These are phyloP conservation scores for Ceratocystiopsis sp. DNA, from an alignment of 2,329 filamentous ascomycete genomes.

Conservation along the genomic window DNA sequence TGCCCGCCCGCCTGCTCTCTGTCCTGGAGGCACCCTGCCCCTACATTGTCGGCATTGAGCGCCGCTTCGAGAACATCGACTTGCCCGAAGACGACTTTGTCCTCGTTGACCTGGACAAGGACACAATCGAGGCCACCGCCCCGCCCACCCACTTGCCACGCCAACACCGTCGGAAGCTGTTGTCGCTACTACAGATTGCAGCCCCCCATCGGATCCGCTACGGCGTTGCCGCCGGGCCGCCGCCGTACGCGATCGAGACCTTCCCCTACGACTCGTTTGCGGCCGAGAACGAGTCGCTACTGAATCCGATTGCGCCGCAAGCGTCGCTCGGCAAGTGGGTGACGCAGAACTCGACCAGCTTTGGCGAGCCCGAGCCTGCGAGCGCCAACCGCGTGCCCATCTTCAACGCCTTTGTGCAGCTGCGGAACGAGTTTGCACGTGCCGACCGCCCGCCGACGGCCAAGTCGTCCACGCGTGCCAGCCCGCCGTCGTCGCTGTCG, in stretches of 20 bases:
- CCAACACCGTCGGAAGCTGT: conserved; percentile 77
- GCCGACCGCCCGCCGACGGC: conserved; percentile 66
- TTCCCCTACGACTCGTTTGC: conserved; percentile 84
- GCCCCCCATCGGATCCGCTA: conserved; percentile 79
- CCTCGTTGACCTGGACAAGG: conserved; percentile 79
- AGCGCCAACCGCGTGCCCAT: conserved; percentile 43
- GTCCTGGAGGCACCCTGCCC: conserved; percentile 89
- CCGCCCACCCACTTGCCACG: conserved; percentile 66
- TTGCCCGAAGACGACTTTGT: conserved; percentile 93
- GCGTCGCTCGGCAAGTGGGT: conserved; percentile 74
- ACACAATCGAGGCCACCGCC: conserved; percentile 72
- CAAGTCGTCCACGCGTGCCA: conserved; percentile 38
- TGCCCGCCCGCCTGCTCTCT: conserved; percentile 74
- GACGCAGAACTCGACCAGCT: conserved; percentile 74
- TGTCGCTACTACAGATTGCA: conserved; percentile 73
- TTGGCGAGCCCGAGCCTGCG: conserved; percentile 47
- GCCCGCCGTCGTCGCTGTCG: conserved; percentile 49
- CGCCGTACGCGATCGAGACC: conserved; percentile 81
- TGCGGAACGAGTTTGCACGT: conserved; percentile 47
- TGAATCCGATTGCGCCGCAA: conserved; percentile 50
- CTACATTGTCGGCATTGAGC: conserved; percentile 91
- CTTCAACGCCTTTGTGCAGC: conserved; percentile 81
- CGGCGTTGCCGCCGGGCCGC: conserved; percentile 74
- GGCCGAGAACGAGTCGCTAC: conserved; percentile 68
- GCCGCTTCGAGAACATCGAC: conserved; percentile 70